phyloP scores from a whole-genome alignment of 306 rosid genomes.

The Vigna unguiculata region DNA sequence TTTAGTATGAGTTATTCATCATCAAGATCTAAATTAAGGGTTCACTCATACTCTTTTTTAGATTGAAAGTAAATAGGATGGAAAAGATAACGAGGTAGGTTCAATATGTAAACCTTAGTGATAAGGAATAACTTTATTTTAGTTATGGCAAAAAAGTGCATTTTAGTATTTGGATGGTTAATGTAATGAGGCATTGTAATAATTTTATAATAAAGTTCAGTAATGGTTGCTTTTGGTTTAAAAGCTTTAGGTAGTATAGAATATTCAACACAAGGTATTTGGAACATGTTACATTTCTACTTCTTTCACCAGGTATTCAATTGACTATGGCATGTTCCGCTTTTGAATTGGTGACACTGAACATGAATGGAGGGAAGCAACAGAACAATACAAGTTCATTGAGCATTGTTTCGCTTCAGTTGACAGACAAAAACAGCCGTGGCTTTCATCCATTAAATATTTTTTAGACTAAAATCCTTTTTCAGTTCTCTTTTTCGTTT shows the following conservation, averaged over 20 bases:
- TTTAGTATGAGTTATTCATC: no score
- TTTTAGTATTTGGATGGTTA: constrained; percentile 1
- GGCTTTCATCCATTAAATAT: no score
- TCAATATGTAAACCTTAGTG: neutral
- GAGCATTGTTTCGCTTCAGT: constrained; percentile 87
- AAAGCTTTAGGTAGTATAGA: neutral
- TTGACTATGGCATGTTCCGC: constrained; percentile 93
- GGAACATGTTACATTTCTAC: constrained; percentile 24
- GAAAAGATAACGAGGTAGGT: neutral
- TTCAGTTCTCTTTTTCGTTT: no score
- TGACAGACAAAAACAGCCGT: constrained; percentile 93
- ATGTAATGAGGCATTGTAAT: neutral
- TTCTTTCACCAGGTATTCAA: constrained; percentile 64
- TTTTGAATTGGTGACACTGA: constrained; percentile 93
- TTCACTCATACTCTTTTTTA: no score
- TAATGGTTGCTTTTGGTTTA: neutral
- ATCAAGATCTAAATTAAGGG: no score
- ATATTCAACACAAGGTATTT: neutral
- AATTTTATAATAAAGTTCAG: neutral
- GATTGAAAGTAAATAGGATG: no score
- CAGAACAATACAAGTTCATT: constrained; percentile 82
- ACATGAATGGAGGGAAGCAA: constrained; percentile 91
- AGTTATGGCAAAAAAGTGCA: constrained; percentile 4
- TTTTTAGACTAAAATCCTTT: no score
- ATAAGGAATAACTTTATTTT: neutral